Base-by-base conservation (phyloP, 108 stramenopile genomes). In the Discostella stelligeroides region DNA sequence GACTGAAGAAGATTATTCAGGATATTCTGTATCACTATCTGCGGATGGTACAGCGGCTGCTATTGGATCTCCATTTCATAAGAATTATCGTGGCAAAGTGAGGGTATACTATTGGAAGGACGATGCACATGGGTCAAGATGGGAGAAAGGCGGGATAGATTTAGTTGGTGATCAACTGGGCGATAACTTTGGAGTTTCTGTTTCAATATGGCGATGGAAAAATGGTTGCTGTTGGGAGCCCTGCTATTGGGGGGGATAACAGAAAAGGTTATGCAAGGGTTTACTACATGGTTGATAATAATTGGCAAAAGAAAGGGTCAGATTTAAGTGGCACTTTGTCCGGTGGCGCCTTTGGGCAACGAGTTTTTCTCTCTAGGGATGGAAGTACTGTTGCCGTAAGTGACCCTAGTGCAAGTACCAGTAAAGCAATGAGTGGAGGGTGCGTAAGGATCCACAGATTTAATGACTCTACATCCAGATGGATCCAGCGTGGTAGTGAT, bases 11-110 rank as follows among this genome's bases (percentile, higher is more conserved):
- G 71, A 72, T 39, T 0, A 2, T 30, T 51, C 50, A 29, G 71
- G 71, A n/a, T 30, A 8, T 14, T 38, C 71, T 4, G 49, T 72
- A 0, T 15, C 63, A 0, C 25, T 72, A 0, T 64, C 63, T 57
- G 29, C 8, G 15, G 50, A 72, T 39, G 71, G 51, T 1, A 54
- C 30, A 0, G 41, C 38, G 15, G 42, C 65, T 24, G 71, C 51
- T 10, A 53, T 64, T 2, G 63, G 71, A n/a, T 62, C 24, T 11
- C 24, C 11, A 5, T 13, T 14, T 0, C 0, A 2, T 60, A 3
- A 10, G n/a, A 45, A 20, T 23, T 41, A 42, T 11, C n/a, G n/a
- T n/a, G 68, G 68, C 10, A 17, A 70, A 11, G 68, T 70, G 12
- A 34, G 60, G n/a, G 58, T 70, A 15, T 60, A 70, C 30, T 7